Percentiles rank a stretch among this genome's conserved stretches.
Conservation (phyloP, 257 asterid genomes). For the Gentiana dahurica region DNA sequence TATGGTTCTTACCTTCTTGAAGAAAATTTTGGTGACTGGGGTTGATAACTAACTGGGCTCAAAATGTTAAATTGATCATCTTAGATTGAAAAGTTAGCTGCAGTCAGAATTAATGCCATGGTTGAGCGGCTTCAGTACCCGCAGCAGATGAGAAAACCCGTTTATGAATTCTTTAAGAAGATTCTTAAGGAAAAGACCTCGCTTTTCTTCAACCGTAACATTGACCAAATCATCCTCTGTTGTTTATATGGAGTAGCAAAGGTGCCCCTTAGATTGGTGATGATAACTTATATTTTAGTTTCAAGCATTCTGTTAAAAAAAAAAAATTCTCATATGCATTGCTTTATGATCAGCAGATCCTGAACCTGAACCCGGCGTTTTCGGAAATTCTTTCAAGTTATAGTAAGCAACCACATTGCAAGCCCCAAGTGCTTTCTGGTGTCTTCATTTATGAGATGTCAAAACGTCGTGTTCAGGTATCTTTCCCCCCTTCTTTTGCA, state of each 20-base stretch:
- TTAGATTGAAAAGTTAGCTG: conserved; percentile 87
- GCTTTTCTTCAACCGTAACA: conserved; percentile 79
- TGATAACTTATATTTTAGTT: too few species aligned
- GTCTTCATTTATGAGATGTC: conserved; percentile 34
- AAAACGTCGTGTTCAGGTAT: conserved; percentile 33
- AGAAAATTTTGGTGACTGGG: not conserved
- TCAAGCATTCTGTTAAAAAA: not conserved
- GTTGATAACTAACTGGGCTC: too few species aligned
- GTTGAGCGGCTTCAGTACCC: conserved; percentile 89
- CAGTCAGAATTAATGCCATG: conserved; percentile 95
- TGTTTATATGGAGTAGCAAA: conserved; percentile 97
- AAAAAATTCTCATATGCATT: conserved; percentile 12
- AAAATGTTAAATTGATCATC: not conserved
- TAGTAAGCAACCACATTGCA: conserved; percentile 37
- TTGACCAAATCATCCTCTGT: conserved; percentile 94
- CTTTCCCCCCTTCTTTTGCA: conserved; percentile 9
- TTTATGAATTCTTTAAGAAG: conserved; percentile 82
- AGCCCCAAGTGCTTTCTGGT: conserved; percentile 34
- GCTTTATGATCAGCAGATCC: conserved; percentile 49
- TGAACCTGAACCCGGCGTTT: conserved; percentile 30
- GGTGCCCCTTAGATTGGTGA: conserved; percentile 23
- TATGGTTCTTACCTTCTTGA: not conserved
- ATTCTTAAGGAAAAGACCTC: conserved; percentile 63
- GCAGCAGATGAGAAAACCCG: conserved; percentile 66
- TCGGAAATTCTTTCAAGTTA: conserved; percentile 35